Base-by-base conservation (phyloP, 2,329 filamentous ascomycete species). In the Ophiocordyceps camponoti-saundersi region DNA sequence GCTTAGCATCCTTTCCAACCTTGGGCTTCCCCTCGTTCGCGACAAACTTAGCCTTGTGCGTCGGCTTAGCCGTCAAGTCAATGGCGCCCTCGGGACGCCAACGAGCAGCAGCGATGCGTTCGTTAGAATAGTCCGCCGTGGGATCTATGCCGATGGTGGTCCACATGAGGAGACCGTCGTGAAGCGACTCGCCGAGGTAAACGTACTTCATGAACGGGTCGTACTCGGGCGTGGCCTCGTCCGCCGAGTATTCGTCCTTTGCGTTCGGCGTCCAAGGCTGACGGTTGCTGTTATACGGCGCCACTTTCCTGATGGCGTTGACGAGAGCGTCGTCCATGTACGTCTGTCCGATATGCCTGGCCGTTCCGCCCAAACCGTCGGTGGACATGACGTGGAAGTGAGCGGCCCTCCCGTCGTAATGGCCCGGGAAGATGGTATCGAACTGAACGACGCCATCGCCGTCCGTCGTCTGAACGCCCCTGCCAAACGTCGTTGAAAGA, bases 151-250 rank as follows among this genome's bases (percentile, higher is more conserved):
- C 73, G 41, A 76, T 61, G 3, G 65, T 64, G 49, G 77, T 68
- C 72, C 73, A 78, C 8, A 64, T 68, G 46, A 78, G 61, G 30
- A 77, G 53, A 36, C 74, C 74, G 45, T 76, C 71, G 4, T 59
- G 51, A 12, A 73, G 56, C 32, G 61, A 58, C 42, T 79, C 68
- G 8, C 76, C 75, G 2, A 81, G 65, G 15, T 71, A 63, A 13
- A 72, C 66, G 52, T 77, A 78, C 55, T 79, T 68, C 49, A 77
- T 62, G 54, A 79, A 66, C 0, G 77, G 78, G 54, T 78, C 73
- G 49, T 72, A 73, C 36, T 68, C 66, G 8, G 65, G 67, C 44
- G 68, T 67, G 26, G 57, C 66, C 55, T 49, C 39, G 21, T 72
- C 68, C 54, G 66, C 59, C 20, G 62, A 54, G 32, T 72, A 65